These are phyloP conservation scores for Moniliophthora roreri DNA, from an alignment of 1,284 basidiomycete species.

Conservation along the genomic window DNA sequence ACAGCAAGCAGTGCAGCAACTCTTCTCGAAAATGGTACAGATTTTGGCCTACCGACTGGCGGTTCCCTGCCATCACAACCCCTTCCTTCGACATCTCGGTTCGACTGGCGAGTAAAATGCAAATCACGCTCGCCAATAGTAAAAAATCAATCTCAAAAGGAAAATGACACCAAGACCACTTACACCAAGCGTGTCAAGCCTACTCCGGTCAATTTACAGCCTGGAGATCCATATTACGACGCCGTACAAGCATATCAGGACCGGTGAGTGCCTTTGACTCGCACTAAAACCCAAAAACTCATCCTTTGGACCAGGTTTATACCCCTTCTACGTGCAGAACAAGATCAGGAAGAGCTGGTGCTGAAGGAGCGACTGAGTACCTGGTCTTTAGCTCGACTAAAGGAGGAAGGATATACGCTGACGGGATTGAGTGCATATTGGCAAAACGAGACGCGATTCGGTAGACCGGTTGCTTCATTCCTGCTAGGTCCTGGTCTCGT, in stretches of 20 bases:
- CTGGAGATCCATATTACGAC: constrained; percentile 37
- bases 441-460: constrained; percentile 58
- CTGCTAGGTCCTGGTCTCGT: constrained; percentile 52
- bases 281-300: not conserved
- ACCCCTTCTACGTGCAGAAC: constrained; percentile 63
- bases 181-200: constrained; percentile 37
- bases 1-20: not conserved
- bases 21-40: not conserved
- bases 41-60: not conserved
- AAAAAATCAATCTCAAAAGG: not conserved
- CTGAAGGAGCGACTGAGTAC: constrained; percentile 61
- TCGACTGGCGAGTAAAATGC: constrained; percentile 39
- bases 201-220: constrained; percentile 27
- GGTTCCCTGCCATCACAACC: not conserved
- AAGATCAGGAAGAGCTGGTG: constrained; percentile 58
- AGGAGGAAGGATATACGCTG: constrained; percentile 69
- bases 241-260: constrained; percentile 46
- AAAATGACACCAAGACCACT: constrained; percentile 4
- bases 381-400: constrained; percentile 61
- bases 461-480: constrained; percentile 64
- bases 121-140: constrained; percentile 26
- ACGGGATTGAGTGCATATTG: constrained; percentile 64
- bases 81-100: constrained; percentile 19
- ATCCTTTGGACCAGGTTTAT: constrained; percentile 48
- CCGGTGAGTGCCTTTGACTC: constrained; percentile 28